These are phyloP conservation scores for Solanum chaucha DNA, from an alignment of 257 asterid genomes.

Conservation along the genomic window DNA sequence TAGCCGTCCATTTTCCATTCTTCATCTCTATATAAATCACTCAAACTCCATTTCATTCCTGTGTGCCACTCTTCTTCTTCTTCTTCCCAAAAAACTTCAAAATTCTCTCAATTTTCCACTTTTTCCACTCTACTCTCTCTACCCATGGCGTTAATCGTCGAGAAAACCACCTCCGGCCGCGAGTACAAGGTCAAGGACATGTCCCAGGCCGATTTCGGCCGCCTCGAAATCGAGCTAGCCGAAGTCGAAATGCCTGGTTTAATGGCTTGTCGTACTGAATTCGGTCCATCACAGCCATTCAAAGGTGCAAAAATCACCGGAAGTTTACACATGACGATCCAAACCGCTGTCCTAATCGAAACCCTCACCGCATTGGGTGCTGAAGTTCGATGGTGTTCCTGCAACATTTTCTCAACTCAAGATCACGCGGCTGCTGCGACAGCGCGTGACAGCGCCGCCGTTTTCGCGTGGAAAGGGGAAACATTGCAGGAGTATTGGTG, in stretches of 20 bases:
- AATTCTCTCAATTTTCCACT: neutral
- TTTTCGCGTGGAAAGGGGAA: conserved; percentile 87
- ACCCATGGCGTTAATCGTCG: conserved; percentile 64
- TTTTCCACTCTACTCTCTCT: neutral
- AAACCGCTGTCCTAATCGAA: conserved; percentile 72
- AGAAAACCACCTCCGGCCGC: conserved; percentile 68
- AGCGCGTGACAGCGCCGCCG: conserved; percentile 83
- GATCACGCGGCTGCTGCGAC: conserved; percentile 86
- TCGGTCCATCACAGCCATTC: conserved; percentile 68
- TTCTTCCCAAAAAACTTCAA: neutral
- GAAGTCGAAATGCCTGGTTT: conserved; percentile 88
- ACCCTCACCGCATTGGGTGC: conserved; percentile 77
- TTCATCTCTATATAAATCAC: conserved; percentile 14
- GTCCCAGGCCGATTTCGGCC: conserved; percentile 88
- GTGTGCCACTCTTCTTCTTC: conserved; percentile 8
- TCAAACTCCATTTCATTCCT: neutral
- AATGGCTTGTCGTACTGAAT: conserved; percentile 64
- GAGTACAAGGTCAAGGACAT: conserved; percentile 86
- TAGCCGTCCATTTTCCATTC: conserved; percentile 7
- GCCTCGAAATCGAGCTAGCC: conserved; percentile 78
- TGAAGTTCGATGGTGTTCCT: conserved; percentile 83
- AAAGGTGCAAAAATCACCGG: conserved; percentile 77
- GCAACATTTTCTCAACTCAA: conserved; percentile 84
- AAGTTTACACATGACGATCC: conserved; percentile 81
- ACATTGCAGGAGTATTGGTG: conserved; percentile 77